Conservation (phyloP, 1,139 yeast genomes). For the Yamadazyma dendronema region DNA sequence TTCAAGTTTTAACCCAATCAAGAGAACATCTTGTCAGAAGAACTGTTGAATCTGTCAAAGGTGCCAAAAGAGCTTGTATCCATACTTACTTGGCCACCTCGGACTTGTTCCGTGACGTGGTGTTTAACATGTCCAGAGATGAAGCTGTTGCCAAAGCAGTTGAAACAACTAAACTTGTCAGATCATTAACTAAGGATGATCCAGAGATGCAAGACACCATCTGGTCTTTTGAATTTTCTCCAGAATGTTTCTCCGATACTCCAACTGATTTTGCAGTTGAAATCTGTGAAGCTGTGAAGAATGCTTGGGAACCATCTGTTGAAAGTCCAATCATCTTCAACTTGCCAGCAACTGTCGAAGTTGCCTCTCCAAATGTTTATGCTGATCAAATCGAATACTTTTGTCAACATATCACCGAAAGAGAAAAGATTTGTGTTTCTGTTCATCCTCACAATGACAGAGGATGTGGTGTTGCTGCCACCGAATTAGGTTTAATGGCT, state of each 20-base stretch:
- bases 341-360: conserved; percentile 98
- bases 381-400: conserved; percentile 97
- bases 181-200: conserved; percentile 85
- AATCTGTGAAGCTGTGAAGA: conserved; percentile 93
- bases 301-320: conserved; percentile 85
- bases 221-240: conserved; percentile 93
- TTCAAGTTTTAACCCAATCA: conserved; percentile 90
- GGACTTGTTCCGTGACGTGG: conserved; percentile 86
- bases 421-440: conserved; percentile 85
- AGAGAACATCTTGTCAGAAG: conserved; percentile 86
- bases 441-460: conserved; percentile 96
- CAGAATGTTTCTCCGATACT: conserved; percentile 92
- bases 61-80: conserved; percentile 86
- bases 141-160: conserved; percentile 82
- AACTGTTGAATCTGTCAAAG: conserved; percentile 84
- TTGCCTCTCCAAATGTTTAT: conserved; percentile 88
- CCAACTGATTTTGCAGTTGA: conserved; percentile 78
- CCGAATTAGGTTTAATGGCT: conserved; percentile 89
- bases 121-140: conserved; percentile 79
- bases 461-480: conserved; percentile 97
- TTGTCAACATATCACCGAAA: conserved; percentile 69
- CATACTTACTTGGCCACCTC: conserved; percentile 93
- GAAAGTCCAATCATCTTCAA: conserved; percentile 90
- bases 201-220: conserved; percentile 67
- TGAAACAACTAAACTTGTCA: conserved; percentile 75